Evolutionary conservation across 805 yeast species (phyloP), one percentile per base, ranked within the genome.

Genomic region (Ogataea philodendri): DNA sequence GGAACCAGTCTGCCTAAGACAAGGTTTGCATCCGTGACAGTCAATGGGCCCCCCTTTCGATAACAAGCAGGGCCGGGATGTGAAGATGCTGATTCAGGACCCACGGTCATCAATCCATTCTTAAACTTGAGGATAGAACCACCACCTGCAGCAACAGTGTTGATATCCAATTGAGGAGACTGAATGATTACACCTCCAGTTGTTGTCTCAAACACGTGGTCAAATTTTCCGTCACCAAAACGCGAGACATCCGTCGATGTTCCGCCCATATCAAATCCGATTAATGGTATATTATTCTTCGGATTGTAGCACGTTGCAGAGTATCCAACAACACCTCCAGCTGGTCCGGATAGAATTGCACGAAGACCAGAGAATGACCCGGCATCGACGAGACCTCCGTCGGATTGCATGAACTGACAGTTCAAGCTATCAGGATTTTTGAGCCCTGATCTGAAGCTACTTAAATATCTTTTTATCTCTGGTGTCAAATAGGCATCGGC

Each of bases 301-400:
- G 40, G 32, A 42, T 70, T 75, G 49, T 60, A 71, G 49, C 79
- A 74, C 1, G 81, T 73, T 39, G 64, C 63, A 2, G 76, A 75
- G 35, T 62, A 72, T 5, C 81, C 81, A 23, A 74, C 80, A 55
- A 74, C 74, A 28, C 81, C 81, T 27, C 81, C 81, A 27, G 81
- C 81, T 3, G 81, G 81, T 4, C 81, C 81, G 1, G 79, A 73
- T 17, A 74, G 58, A 16, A 74, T 62, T 6, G 79, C 73, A 44
- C 67, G 65, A 33, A 74, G 55, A 3, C 80, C 81, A 4, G 76
- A 65, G 48, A 74, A 74, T 35, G 69, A 66, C 37, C 67, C 64
- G 62, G 72, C 70, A 5, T 72, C 71, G 40, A 72, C 69, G 31
- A 74, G 59, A 8, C 81, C 81, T 29, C 81, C 81, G 54, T 74